These are phyloP conservation scores for Serendipita sp. DNA, from an alignment of 768 basidiomycete species.

Conservation along the genomic window DNA sequence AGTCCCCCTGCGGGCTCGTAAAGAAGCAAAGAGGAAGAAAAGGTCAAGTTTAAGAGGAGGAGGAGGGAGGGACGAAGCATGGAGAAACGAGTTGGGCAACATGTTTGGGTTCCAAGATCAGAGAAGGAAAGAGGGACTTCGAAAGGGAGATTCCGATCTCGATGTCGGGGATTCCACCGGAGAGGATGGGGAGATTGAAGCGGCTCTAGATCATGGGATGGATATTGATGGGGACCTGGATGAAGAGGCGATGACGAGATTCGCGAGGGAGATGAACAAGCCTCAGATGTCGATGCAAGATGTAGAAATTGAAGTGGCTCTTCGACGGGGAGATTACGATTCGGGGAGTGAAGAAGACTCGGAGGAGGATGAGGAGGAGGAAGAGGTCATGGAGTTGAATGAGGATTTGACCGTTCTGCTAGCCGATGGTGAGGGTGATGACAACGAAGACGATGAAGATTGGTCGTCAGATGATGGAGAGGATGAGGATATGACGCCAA, in stretches of 20 bases:
- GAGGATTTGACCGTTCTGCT: conserved; percentile 22
- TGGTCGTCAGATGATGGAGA: conserved; percentile 16
- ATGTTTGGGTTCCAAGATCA: background rate
- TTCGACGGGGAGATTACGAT: background rate
- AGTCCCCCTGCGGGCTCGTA: background rate
- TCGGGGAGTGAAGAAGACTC: background rate
- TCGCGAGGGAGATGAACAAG: conserved; percentile 3
- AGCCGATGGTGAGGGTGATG: background rate
- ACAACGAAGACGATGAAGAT: conserved; percentile 12
- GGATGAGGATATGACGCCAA: conserved; percentile 21
- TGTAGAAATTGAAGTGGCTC: background rate
- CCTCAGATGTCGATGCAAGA: background rate
- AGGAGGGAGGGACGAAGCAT: background rate
- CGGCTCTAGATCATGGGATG: background rate
- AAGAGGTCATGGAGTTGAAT: conserved; percentile 34
- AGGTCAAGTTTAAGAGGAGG: too few relatives aligned
- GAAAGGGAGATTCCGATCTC: conserved; percentile 2
- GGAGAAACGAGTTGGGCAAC: background rate
- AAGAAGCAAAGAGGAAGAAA: background rate
- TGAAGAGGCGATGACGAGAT: background rate
- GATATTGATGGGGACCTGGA: background rate
- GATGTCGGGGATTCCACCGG: background rate
- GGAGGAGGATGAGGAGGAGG: conserved; percentile 21
- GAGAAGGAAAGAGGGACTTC: background rate
- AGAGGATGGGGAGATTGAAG: background rate